Base-by-base conservation (phyloP, 1,284 basidiomycete genomes). In the Heterobasidion occidentale region DNA sequence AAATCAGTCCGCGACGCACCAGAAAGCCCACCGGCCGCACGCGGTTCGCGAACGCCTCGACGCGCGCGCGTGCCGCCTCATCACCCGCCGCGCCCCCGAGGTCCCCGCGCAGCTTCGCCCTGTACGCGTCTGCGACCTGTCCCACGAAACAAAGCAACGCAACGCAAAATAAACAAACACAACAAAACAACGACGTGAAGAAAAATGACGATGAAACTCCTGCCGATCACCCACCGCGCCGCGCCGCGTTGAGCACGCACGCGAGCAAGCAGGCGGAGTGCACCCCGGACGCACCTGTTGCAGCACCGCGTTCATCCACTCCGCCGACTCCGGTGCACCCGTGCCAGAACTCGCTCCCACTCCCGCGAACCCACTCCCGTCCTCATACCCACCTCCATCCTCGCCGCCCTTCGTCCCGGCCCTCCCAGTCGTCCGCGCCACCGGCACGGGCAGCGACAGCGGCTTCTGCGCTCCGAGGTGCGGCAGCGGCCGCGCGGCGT, bases 281-380 rank as follows among this genome's bases (percentile, higher is more conserved):
- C 27, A 27, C 27, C 7, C n/a, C 12, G 0, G 7, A 55, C 48
- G 20, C 44, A 84, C 89, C 76, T 90, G 84, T 56, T 77, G 79
- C 57, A 89, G 65, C 51, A 92, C 71, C 36, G 76, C 67, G 65
- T 90, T 91, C 60, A 92, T 77, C 89, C 89, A 92, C 62, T 87
- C 84, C 38, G 84, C 78, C 11, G 87, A 85, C 67, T 89, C 89
- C 44, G 35, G 52, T 56, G 45, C 57, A 14, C 46, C 34, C 35
- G 27, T 5, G 49, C 51, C 11, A 12, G 15, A 17, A 52, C 36
- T 11, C 51, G 51, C 19, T 54, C 52, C 15, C 52, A 46, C 27
- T 61, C 55, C 11, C 59, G 62, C 12, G 58, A 57, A 51, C 60
- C 60, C 34, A 62, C 63, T 35, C 59, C 17, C 42, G 7, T 45